Evolutionary conservation across 495 filamentous ascomycete genomes (phyloP), one percentile per base, ranked within the genome.

Genomic region (Aspergillus cristatus): DNA sequence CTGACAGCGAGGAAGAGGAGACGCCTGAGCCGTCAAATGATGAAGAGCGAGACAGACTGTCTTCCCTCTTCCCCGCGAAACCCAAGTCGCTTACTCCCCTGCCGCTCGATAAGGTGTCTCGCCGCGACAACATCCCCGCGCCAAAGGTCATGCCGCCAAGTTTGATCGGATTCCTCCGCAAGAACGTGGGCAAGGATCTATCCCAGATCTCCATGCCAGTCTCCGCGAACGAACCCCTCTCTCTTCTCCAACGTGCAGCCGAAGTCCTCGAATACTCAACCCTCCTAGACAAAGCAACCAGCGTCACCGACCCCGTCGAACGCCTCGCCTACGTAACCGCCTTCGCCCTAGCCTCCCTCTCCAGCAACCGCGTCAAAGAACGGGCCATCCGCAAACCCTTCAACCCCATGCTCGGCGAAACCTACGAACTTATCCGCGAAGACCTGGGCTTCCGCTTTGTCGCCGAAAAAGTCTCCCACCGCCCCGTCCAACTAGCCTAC

Each of bases 161-260:
- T 59, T 65, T 98, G 20, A 91, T 98, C 40, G 82, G 84, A 1
- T 94, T 96, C 55, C 68, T 97, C 7, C 85, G 93, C 51, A 98
- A 96, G 56, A 98, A 98, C 46, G 91, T 96, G 10, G 91, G 91
- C 47, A 97, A 97, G 63, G 91, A 98, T 57, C 66, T 98, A 5
- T 94, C 86, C 35, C 89, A 86, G 3, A 88, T 97, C 53, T 82
- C 85, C 24, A 98, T 97, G 93, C 91, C 91, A 0, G 91, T 96
- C 4, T 90, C 88, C 14, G 79, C 90, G 14, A 98, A 98, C 59
- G 91, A 98, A 54, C 93, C 91, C 1, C 78, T 81, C 2, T 96
- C 89, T 0, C 57, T 90, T 3, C 70, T 94, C 2, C 91, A 98
- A 56, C 81, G 91, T 41, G 71, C 84, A 11, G 79, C 90, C 1